phyloP scores from a whole-genome alignment of 495 filamentous ascomycete species.

The Penicillium ucsense region DNA sequence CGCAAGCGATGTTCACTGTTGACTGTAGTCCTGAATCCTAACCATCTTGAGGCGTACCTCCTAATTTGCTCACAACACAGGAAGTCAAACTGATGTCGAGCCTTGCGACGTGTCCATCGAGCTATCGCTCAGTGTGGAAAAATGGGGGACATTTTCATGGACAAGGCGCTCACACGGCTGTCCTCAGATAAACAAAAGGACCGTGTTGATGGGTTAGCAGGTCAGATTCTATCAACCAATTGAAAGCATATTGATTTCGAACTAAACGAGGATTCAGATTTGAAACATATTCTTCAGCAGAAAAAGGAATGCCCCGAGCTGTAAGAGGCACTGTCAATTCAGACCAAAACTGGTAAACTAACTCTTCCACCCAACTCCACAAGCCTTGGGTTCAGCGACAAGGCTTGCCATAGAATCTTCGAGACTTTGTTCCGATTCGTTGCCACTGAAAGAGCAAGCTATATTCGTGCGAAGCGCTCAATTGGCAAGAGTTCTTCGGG shows the following conservation, averaged over 20 bases:
- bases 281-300: conserved; percentile 54
- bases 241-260: background rate
- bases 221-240: conserved; percentile 19
- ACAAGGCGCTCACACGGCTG: conserved; percentile 31
- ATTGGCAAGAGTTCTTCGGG: conserved; percentile 36
- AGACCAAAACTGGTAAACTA: conserved; percentile 1
- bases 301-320: conserved; percentile 47
- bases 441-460: conserved; percentile 54
- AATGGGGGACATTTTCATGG: conserved; percentile 31
- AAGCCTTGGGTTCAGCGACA: conserved; percentile 55
- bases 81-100: background rate
- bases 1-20: too few species aligned
- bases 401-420: conserved; percentile 69
- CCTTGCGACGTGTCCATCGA: background rate
- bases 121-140: background rate
- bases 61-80: too few species aligned
- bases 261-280: conserved; percentile 28
- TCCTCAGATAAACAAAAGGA: conserved; percentile 46
- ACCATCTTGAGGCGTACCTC: too few species aligned
- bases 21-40: too few species aligned
- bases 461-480: conserved; percentile 44
- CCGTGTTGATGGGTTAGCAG: conserved; percentile 41
- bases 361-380: conserved; percentile 2
- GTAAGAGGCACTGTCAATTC: conserved; percentile 27
- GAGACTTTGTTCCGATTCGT: conserved; percentile 69